A percentile compares a stretch with the other conserved stretches of the same genome.
Evolutionary conservation across 176 grass and related monocot species (phyloP).

Genomic region (Avena insularis): DNA sequence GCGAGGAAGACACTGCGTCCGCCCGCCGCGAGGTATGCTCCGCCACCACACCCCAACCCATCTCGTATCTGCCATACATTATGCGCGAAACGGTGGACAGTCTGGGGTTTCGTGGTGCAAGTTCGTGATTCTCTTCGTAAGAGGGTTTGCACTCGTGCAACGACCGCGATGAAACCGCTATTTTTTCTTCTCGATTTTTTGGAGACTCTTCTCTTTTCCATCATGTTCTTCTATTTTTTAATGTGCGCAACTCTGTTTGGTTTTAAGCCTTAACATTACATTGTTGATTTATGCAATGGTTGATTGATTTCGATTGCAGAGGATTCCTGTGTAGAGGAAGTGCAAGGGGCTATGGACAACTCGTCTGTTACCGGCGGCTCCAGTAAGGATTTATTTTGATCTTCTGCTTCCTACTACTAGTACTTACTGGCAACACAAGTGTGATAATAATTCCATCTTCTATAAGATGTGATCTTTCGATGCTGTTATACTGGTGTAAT

Average conservation of each 20-base stretch:
- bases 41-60: background rate
- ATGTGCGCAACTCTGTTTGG: background rate
- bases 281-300: background rate
- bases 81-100: background rate
- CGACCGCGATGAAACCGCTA: background rate
- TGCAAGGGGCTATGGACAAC: slow-evolving; percentile 7
- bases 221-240: background rate
- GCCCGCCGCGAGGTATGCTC: background rate
- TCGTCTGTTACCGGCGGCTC: background rate
- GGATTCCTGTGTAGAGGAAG: background rate
- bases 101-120: background rate
- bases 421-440: background rate
- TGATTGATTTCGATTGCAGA: slow-evolving; percentile 4
- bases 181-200: background rate
- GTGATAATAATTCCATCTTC: background rate
- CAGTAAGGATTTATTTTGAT: background rate
- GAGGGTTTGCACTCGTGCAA: background rate
- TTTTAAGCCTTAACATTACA: background rate
- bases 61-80: background rate
- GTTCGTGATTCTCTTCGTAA: background rate
- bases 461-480: background rate
- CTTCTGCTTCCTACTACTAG: background rate
- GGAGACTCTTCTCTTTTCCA: background rate
- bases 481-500: background rate
- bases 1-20: background rate